Evolutionary conservation across 495 filamentous ascomycete genomes (phyloP).

Genomic region (Hypoxylon fuscum): DNA sequence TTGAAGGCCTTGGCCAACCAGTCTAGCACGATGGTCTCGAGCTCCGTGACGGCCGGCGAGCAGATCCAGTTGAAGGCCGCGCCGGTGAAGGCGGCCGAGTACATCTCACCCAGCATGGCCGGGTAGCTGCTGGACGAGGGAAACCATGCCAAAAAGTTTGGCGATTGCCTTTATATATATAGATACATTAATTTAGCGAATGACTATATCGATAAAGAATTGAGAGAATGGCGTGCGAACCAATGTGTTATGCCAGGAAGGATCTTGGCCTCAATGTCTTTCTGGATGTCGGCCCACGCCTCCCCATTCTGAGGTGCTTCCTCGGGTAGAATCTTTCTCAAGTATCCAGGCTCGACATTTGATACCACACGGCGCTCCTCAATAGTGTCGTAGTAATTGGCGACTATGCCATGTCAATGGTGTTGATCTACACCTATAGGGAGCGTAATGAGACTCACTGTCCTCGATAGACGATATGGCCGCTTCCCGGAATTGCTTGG

Average conservation of each 20-base stretch:
- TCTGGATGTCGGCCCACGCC: slow-evolving; percentile 80
- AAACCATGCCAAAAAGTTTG: slow-evolving; percentile 97
- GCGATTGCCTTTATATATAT: slow-evolving; percentile 65
- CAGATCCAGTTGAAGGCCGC: slow-evolving; percentile 99
- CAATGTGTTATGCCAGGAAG: slow-evolving; percentile 96
- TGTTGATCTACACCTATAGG: background rate
- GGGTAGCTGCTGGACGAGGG: slow-evolving; percentile 85
- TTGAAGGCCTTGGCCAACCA: slow-evolving; percentile 82
- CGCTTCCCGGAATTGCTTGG: slow-evolving; percentile 80
- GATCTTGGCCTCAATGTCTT: slow-evolving; percentile 87
- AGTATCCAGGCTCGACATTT: slow-evolving; percentile 84
- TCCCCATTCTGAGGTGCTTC: slow-evolving; percentile 78
- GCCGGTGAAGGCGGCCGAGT: slow-evolving; percentile 84
- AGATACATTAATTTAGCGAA: background rate
- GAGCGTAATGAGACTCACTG: slow-evolving; percentile 61
- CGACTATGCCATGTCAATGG: slow-evolving; percentile 62
- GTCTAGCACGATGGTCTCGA: slow-evolving; percentile 94
- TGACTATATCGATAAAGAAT: background rate
- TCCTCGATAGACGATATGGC: slow-evolving; percentile 86
- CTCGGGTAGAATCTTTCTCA: slow-evolving; percentile 79
- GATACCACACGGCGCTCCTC: slow-evolving; percentile 76
- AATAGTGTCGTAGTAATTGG: slow-evolving; percentile 82
- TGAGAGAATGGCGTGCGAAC: slow-evolving; percentile 48
- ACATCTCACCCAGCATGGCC: slow-evolving; percentile 91
- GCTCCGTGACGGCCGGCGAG: slow-evolving; percentile 91